Evolutionary conservation across 495 filamentous ascomycete genomes (phyloP), one percentile per base, ranked within the genome.

Genomic region (Chaetomidium leptoderma): DNA sequence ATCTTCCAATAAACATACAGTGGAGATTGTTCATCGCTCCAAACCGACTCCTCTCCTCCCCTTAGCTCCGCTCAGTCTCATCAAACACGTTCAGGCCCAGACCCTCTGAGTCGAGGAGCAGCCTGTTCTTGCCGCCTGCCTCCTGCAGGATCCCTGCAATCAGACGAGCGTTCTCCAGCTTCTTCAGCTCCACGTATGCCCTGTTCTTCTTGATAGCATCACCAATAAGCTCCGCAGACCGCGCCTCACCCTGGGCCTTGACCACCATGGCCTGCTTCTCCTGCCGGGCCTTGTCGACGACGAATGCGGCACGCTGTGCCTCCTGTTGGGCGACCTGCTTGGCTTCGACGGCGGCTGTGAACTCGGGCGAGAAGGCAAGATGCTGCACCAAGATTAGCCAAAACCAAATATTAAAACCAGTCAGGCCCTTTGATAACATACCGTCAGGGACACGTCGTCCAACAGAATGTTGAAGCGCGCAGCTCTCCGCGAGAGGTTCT

Each of bases 211-310:
- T 97, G 83, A 98, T 96, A 33, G 93, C 93, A 40, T 98, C 93
- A 72, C 93, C 93, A 65, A 98, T 96, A 46, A 98, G 87, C 74
- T 98, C 91, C 32, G 93, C 93, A 45, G 93, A 97, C 63, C 93
- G 90, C 40, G 93, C 93, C 76, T 98, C 93, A 91, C 93, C 93
- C 83, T 97, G 95, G 14, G 93, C 93, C 73, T 91, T 89, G 65
- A 98, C 93, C 64, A 98, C 92, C 78, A 90, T 96, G 57, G 93
- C 93, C 78, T 97, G 95, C 81, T 98, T 98, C 82, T 98, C 93
- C 73, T 98, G 93, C 59, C 93, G 88, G 35, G 93, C 93, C 77
- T 97, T 97, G 82, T 98, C 93, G 62, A 98, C 93, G 37, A 97
- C 80, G 80, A 98, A 98, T 40, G 93, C 93, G 29, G 93, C 93